phyloP scores from a whole-genome alignment of 176 grass and related monocot species.

The Alopecurus myosuroides region DNA sequence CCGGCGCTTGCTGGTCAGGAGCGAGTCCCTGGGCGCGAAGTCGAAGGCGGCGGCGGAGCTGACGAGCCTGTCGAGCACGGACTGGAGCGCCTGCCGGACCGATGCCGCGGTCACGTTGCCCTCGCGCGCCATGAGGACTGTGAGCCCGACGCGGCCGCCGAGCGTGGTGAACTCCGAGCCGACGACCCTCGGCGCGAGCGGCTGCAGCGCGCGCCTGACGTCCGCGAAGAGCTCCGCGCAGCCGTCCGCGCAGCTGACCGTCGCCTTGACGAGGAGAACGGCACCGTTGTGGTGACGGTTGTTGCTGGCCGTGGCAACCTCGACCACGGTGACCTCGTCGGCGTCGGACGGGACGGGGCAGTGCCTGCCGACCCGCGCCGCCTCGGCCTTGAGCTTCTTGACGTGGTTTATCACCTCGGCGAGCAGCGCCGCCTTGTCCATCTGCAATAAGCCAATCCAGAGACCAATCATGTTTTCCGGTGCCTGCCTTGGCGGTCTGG shows the following conservation, averaged over 20 bases:
- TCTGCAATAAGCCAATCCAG: constrained; percentile 23
- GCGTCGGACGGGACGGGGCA: constrained; percentile 64
- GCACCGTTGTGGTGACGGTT: neutral
- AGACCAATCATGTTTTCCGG: neutral
- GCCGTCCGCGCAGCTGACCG: constrained; percentile 81
- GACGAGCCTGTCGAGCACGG: constrained; percentile 49
- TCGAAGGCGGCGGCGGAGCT: constrained; percentile 42
- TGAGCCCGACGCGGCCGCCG: constrained; percentile 56
- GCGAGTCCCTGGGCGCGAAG: constrained; percentile 47
- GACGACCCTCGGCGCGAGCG: constrained; percentile 42
- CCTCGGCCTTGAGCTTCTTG: constrained; percentile 65
- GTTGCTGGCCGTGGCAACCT: neutral
- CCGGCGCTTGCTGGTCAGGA: constrained; percentile 51
- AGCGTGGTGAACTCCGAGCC: constrained; percentile 76
- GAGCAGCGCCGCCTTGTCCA: constrained; percentile 88
- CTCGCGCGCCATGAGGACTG: constrained; percentile 40
- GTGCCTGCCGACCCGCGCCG: constrained; percentile 32
- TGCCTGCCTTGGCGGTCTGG: neutral
- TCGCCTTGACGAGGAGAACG: constrained; percentile 41
- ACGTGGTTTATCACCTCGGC: constrained; percentile 77
- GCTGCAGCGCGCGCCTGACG: constrained; percentile 48
- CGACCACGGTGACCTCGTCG: constrained; percentile 68
- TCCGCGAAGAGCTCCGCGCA: constrained; percentile 58
- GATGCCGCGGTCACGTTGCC: constrained; percentile 17
- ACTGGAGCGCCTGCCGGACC: constrained; percentile 54